Evolutionary conservation across 1,139 yeast species (phyloP), one percentile per base, ranked within the genome.

Genomic region (Debaryomyces psychrophilus): DNA sequence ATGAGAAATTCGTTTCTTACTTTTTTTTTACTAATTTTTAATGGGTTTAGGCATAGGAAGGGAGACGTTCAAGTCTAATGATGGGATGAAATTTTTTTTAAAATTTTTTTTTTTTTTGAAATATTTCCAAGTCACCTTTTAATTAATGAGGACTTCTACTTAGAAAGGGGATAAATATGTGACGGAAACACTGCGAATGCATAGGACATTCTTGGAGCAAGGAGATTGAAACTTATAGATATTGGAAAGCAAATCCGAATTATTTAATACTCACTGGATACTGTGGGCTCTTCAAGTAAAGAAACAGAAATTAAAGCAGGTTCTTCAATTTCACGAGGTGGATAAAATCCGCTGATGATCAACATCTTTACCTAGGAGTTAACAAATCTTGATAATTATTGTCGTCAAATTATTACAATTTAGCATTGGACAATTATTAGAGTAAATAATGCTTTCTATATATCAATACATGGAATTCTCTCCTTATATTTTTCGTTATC

Each of bases 371-470:
- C 41, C 34, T n/a, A 7, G 9, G 41, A 38, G 41, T 28, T 28
- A 38, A 38, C 41, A 28, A 18, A 28, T 38, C 41, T 38, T 38
- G 41, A 37, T 44, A 31, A 34, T 33, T 33, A 33, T 43, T 38
- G 39, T 37, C 41, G 36, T 45, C 50, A 44, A 41, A 44, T 44
- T 18, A 37, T 17, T 15, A 36, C 17, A 17, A 33, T 11, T 18
- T 25, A 40, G 39, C 28, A 35, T 34, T 44, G 33, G 41, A 38
- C 41, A n/a, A 38, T 38, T 20, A 33, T 42, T 29, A 17, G 43
- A 42, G 36, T 40, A 40, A 39, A 40, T 37, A 31, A 34, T 48
- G 53, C 51, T 50, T 50, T 49, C 52, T 48, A 44, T 43, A 44
- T 46, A 48, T 42, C 41, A 47, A 45, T 42, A 45, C 33, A 44